Evolutionary conservation across 179 eudicot genomes (phyloP).

Genomic region (Sideroxylon spinosum): DNA sequence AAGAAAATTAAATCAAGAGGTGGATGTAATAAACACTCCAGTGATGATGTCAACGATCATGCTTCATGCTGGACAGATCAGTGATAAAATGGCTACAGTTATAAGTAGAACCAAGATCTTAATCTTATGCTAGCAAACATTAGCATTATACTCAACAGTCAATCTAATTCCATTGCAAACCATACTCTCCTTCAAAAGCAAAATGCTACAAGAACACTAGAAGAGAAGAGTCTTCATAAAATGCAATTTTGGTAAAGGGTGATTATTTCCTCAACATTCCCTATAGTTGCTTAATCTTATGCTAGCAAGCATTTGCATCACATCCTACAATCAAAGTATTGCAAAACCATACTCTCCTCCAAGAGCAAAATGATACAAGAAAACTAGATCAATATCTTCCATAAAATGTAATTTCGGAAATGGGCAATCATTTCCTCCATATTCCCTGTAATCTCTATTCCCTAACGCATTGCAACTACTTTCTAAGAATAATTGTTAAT

Average conservation of each 20-base stretch:
- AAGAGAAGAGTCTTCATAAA: no score
- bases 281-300: no score
- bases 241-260: no score
- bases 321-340: no score
- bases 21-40: neutral
- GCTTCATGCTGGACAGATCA: neutral
- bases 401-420: neutral
- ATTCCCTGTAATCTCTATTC: neutral
- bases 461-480: neutral
- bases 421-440: neutral
- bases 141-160: conserved; percentile 3
- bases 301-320: no score
- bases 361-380: neutral
- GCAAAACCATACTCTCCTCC: no score
- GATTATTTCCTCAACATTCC: no score
- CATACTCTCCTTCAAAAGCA: neutral
- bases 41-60: neutral
- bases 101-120: neutral
- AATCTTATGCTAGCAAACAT: neutral
- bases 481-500: conserved; percentile 2
- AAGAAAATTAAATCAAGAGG: conserved; percentile 1
- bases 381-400: neutral
- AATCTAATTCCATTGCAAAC: neutral
- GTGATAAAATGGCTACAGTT: neutral
- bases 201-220: no score